A percentile compares a stretch with the other conserved stretches of the same genome.
Conservation (phyloP, 1,139 yeast genomes). For the Arxiozyma slooffiae region DNA sequence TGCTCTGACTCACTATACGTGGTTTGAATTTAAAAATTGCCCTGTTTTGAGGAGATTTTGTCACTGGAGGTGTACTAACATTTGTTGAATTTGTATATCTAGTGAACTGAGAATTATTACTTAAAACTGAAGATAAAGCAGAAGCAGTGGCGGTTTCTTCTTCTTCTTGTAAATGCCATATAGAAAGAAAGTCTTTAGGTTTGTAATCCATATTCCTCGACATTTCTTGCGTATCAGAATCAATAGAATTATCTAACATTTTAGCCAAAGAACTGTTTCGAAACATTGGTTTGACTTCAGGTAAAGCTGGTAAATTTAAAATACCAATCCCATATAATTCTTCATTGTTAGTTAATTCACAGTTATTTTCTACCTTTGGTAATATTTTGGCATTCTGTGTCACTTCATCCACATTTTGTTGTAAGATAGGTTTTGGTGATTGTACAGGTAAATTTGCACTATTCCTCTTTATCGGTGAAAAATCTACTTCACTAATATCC, state of each 20-base stretch:
- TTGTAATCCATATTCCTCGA: conserved; percentile 11
- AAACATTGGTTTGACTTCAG: conserved; percentile 13
- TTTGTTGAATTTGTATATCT: conserved; percentile 13
- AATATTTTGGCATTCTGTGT: neutral
- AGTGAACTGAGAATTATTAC: conserved; percentile 24
- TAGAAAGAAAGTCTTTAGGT: conserved; percentile 22
- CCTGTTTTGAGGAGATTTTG: neutral
- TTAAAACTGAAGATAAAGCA: conserved; percentile 26
- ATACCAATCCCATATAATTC: conserved; percentile 4
- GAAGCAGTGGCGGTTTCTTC: conserved; percentile 5
- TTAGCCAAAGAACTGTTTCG: conserved; percentile 12
- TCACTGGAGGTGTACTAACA: conserved; percentile 8
- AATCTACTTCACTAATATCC: conserved; percentile 1
- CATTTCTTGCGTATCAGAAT: conserved; percentile 20
- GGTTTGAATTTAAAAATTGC: conserved; percentile 14
- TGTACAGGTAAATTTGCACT: neutral
- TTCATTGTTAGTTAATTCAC: neutral
- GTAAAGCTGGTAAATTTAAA: conserved; percentile 12
- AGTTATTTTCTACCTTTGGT: neutral
- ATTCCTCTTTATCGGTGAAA: neutral
- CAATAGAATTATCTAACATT: conserved; percentile 31
- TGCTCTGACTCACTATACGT: conserved; percentile 13
- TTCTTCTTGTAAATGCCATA: conserved; percentile 33
- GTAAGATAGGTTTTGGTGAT: neutral
- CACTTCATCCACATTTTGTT: neutral